phyloP scores from a whole-genome alignment of 1,139 yeast genomes.

The Geotrichum klebahnii region DNA sequence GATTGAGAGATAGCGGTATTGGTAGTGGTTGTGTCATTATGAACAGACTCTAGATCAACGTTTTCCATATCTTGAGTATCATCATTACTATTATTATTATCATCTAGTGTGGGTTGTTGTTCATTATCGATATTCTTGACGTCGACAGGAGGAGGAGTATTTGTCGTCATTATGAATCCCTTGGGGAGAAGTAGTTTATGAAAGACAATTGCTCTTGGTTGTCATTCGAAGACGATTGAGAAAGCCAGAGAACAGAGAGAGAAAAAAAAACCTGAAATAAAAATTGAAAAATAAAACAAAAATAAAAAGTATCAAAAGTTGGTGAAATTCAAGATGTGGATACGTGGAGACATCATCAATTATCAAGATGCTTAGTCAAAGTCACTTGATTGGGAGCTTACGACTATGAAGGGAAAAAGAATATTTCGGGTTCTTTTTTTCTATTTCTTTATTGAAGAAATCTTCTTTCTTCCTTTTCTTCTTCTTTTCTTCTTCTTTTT shows the following conservation, averaged over 20 bases:
- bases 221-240: not conserved
- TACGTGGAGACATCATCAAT: slow-evolving; percentile 2
- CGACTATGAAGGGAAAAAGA: too few species aligned
- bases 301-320: not conserved
- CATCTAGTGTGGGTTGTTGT: too few species aligned
- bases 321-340: slow-evolving; percentile 1
- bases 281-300: not conserved
- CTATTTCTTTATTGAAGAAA: not conserved
- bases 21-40: not conserved
- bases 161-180: not conserved
- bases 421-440: not conserved
- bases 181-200: too few species aligned
- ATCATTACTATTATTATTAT: too few species aligned
- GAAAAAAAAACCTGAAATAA: not conserved
- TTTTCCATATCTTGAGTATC: slow-evolving; percentile 14
- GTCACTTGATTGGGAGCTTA: too few species aligned
- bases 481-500: not conserved
- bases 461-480: not conserved
- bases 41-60: slow-evolving; percentile 10
- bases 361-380: not conserved
- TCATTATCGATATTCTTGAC: not conserved
- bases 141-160: not conserved
- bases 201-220: not conserved
- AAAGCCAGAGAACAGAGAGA: not conserved
- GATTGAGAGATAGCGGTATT: not conserved